Base-by-base conservation (phyloP, 257 asterid species). In the Hygrophila difformis region DNA sequence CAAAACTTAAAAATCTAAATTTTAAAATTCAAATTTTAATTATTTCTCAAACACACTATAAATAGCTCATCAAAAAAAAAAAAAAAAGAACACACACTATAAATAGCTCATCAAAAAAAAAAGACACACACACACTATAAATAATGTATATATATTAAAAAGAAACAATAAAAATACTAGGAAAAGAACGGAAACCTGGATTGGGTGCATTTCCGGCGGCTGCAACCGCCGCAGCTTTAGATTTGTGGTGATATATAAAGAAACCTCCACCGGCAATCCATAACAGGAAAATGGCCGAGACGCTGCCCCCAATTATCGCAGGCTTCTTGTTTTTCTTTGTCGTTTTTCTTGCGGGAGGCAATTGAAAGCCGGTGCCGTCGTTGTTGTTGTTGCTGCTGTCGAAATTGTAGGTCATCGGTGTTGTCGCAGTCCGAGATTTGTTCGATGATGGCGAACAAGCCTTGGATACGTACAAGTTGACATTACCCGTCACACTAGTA, bases 211-310 rank as follows among this genome's bases (percentile, higher is more conserved):
- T 44, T 18, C 68, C 68, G 24, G 66, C 13, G 26, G 78, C 78
- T n/a, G 65, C 74, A 4, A 68, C 71, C 2, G 62, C 18, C 14
- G 39, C 66, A 13, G 68, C 60, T 49, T 13, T 71, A 34, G n/a
- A n/a, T n/a, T n/a, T n/a, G n/a, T 66, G 74, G 8, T 55, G 68
- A 37, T 16, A 54, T 0, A 55, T 19, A 0, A 65, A 62, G 13
- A 42, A 71, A 36, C 57, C 47, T 7, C 74, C 78, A 13, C 39
- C 23, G 11, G 51, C 60, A 29, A 56, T 64, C 56, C 68, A 55
- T 21, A 62, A 26, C 9, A 63, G 21, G 3, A 29, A 39, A 5
- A 59, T 54, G 8, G 40, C 18, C 1, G 60, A 39, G 34, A 54
- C 18, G 6, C 21, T 18, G 52, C 40, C 26, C 3, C 78, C 71